Conservation (phyloP, 2,329 filamentous ascomycete species). For the Mycogone perniciosa region DNA sequence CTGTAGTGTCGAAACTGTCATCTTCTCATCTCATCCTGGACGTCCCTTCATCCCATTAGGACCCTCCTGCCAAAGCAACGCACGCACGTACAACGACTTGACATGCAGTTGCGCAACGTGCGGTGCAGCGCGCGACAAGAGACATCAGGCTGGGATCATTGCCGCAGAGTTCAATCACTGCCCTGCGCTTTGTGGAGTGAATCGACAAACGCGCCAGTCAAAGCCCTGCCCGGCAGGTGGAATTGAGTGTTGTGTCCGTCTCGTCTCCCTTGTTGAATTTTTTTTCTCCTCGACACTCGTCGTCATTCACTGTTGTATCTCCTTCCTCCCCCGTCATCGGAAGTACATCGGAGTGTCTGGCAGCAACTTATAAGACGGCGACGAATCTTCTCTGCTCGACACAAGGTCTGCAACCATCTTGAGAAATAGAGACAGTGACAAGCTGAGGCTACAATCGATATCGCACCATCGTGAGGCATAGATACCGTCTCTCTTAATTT, state of each 20-base stretch:
- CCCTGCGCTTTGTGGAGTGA: slow-evolving; percentile 5
- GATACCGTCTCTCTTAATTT: neutral
- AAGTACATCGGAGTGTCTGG: neutral
- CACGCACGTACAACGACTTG: slow-evolving; percentile 4
- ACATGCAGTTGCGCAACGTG: slow-evolving; percentile 3
- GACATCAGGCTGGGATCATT: slow-evolving; percentile 6
- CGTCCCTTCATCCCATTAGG: slow-evolving; percentile 6
- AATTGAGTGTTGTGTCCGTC: neutral
- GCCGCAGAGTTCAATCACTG: slow-evolving; percentile 8
- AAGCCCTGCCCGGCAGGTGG: slow-evolving; percentile 3
- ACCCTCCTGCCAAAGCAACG: slow-evolving; percentile 4
- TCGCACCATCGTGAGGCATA: neutral
- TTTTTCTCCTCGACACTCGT: neutral
- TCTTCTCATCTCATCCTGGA: slow-evolving; percentile 16
- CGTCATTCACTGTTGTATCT: neutral
- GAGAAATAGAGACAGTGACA: too few relatives aligned
- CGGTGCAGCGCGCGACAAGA: slow-evolving; percentile 4
- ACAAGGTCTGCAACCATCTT: neutral
- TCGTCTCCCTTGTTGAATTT: slow-evolving; percentile 1
- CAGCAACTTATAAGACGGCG: neutral
- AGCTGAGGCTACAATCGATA: neutral
- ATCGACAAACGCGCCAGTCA: slow-evolving; percentile 1
- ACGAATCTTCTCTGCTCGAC: neutral
- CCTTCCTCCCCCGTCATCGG: neutral
- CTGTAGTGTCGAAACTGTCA: slow-evolving; percentile 14